These are phyloP conservation scores for Macrocybe gigantea DNA, from an alignment of 768 basidiomycete species.

Conservation along the genomic window DNA sequence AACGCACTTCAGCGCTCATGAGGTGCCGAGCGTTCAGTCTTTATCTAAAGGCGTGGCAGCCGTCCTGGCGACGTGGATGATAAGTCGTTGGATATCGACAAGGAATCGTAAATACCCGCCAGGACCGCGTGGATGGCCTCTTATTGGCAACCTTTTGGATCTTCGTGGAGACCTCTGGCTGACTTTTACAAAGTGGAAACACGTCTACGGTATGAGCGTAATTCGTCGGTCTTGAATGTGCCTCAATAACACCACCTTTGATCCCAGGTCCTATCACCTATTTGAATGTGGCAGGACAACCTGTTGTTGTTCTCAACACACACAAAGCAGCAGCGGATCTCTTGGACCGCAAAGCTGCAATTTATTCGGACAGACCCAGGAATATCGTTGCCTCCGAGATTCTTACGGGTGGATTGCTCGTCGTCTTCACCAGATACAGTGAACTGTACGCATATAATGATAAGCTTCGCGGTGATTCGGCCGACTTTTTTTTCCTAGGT, in stretches of 20 bases:
- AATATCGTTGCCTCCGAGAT: constrained; percentile 23
- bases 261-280: constrained; percentile 12
- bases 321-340: constrained; percentile 24
- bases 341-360: constrained; percentile 21
- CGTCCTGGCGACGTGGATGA: no score
- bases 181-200: constrained; percentile 15
- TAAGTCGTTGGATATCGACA: no score
- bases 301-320: constrained; percentile 23
- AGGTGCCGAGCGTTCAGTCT: no score
- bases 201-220: constrained; percentile 12
- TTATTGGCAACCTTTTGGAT: constrained; percentile 20
- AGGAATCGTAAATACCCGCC: constrained; percentile 10
- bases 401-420: constrained; percentile 20
- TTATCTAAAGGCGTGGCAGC: no score
- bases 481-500: constrained; percentile 13
- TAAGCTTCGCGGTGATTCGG: neutral
- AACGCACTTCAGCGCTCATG: no score
- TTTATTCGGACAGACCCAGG: constrained; percentile 18
- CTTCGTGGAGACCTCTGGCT: constrained; percentile 12
- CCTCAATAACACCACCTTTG: neutral
- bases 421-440: constrained; percentile 17
- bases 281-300: constrained; percentile 11
- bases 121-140: constrained; percentile 19
- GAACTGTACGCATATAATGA: constrained; percentile 13
- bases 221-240: constrained; percentile 2